A percentile compares a stretch with the other conserved stretches of the same genome.
These are phyloP conservation scores for Lentinula aciculospora DNA, from an alignment of 768 basidiomycete species.

Conservation along the genomic window DNA sequence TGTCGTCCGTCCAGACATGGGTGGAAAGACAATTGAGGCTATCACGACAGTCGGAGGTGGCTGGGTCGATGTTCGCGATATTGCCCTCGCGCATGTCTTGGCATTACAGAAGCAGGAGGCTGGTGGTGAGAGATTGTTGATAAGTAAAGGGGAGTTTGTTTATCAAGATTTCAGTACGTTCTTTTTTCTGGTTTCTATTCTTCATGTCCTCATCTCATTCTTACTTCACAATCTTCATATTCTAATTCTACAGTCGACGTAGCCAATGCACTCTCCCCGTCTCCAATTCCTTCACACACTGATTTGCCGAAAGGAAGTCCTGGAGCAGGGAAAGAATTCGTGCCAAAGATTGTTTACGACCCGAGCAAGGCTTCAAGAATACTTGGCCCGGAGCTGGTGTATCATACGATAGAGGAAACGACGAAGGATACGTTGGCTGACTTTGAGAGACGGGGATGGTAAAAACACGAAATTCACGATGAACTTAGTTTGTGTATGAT, in stretches of 20 bases:
- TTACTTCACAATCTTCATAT: too few relatives aligned
- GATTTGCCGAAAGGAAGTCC: slow-evolving; percentile 22
- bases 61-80: slow-evolving; percentile 40
- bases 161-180: slow-evolving; percentile 33
- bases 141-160: slow-evolving; percentile 19
- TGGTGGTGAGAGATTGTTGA: slow-evolving; percentile 42
- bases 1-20: slow-evolving; percentile 14
- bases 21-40: slow-evolving; percentile 4
- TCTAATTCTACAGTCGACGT: slow-evolving; percentile 30
- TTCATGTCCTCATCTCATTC: too few relatives aligned
- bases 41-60: neutral
- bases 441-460: slow-evolving; percentile 29
- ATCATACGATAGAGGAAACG: slow-evolving; percentile 22
- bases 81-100: slow-evolving; percentile 41
- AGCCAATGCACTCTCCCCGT: slow-evolving; percentile 20
- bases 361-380: slow-evolving; percentile 22
- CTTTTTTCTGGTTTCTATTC: neutral
- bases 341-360: slow-evolving; percentile 19
- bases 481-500: too few relatives aligned
- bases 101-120: slow-evolving; percentile 42
- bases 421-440: slow-evolving; percentile 24
- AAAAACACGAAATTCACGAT: too few relatives aligned
- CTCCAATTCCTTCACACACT: slow-evolving; percentile 18
- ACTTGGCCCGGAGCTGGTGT: slow-evolving; percentile 22
- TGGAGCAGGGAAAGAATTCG: slow-evolving; percentile 17